Base-by-base conservation (phyloP, 768 basidiomycete species). In the Nidula microcarpa region DNA sequence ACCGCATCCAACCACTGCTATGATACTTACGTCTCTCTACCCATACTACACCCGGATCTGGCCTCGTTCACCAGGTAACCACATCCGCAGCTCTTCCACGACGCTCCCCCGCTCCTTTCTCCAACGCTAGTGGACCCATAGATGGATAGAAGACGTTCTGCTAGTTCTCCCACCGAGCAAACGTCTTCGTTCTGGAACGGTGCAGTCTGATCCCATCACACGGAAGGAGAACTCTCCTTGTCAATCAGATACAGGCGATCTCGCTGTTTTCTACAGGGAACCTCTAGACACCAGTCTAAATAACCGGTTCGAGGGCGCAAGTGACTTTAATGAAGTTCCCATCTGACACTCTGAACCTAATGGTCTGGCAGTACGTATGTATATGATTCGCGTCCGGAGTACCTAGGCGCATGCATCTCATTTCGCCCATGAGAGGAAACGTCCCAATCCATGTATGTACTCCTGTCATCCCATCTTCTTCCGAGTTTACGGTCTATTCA, bases 231-330 rank as follows among this genome's bases (percentile, higher is more conserved):
- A 6, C 45, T 13, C 11, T 32, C 30, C 10, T 14, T 58, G 57
- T 59, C 57, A 54, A 60, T 58, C 53, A 55, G 32, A 47, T 52
- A 18, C 44, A 32, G 50, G 23, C 45, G 45, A 52, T 52, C 53
- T 16, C 17, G 17, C 53, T 50, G 16, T 43, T 30, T 53, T 32
- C 39, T 33, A 23, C 52, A 33, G 16, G 37, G 32, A 52, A 57
- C 53, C 55, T 50, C 33, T 47, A 49, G 34, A 43, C 43, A 30
- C 47, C 49, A 44, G 18, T 13, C 51, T 52, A 50, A 51, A 53
- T 53, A 33, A 51, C 60, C 59, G 61, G 61, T 43, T 55, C 51
- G 57, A 58, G 57, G 47, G 41, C 23, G 23, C 23, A 30, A 30
- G 33, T 52, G 37, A 39, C 35, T 43, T 32, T 18, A 18, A 50